A percentile compares a stretch with the other conserved stretches of the same genome.
These are phyloP conservation scores for Colletotrichum phormii DNA, from an alignment of 2,329 filamentous ascomycete species.

Conservation along the genomic window DNA sequence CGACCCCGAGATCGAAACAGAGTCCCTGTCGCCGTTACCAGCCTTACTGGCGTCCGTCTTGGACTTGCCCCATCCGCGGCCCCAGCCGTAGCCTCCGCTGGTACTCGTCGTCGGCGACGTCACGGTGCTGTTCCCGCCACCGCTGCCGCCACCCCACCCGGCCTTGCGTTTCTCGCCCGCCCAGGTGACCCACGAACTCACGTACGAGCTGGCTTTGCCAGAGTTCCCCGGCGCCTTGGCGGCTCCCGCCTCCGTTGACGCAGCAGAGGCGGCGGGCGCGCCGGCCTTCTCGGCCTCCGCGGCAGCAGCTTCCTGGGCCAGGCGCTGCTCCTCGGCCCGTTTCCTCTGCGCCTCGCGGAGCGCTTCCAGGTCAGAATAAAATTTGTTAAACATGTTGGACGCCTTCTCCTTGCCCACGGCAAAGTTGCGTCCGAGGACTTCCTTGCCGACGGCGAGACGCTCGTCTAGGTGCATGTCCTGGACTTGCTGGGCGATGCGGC, in stretches of 20 bases:
- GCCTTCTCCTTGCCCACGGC: slow-evolving; percentile 90
- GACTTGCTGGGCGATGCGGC: slow-evolving; percentile 89
- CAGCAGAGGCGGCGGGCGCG: slow-evolving; percentile 39
- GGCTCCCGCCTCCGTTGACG: slow-evolving; percentile 37
- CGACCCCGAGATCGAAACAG: slow-evolving; percentile 40
- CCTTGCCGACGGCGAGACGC: slow-evolving; percentile 82
- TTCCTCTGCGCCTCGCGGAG: slow-evolving; percentile 59
- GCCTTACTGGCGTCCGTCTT: slow-evolving; percentile 34
- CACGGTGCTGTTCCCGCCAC: neutral
- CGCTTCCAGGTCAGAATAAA: slow-evolving; percentile 90
- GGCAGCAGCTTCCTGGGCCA: slow-evolving; percentile 42
- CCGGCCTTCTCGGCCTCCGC: slow-evolving; percentile 36
- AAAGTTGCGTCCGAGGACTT: slow-evolving; percentile 89
- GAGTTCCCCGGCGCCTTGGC: slow-evolving; percentile 61
- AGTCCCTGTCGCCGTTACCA: slow-evolving; percentile 38
- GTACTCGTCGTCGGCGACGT: neutral
- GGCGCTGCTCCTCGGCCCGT: slow-evolving; percentile 52
- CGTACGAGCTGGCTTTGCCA: slow-evolving; percentile 70
- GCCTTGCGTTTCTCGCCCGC: slow-evolving; percentile 80
- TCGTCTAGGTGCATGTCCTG: slow-evolving; percentile 95
- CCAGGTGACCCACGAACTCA: slow-evolving; percentile 77
- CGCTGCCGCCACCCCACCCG: slow-evolving; percentile 44
- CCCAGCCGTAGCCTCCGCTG: slow-evolving; percentile 44
- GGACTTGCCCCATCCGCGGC: slow-evolving; percentile 44
- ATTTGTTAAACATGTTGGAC: slow-evolving; percentile 84